A percentile compares a stretch with the other conserved stretches of the same genome.
These are phyloP conservation scores for Ustilago bromivora DNA, from an alignment of 1,284 basidiomycete species.

Conservation along the genomic window DNA sequence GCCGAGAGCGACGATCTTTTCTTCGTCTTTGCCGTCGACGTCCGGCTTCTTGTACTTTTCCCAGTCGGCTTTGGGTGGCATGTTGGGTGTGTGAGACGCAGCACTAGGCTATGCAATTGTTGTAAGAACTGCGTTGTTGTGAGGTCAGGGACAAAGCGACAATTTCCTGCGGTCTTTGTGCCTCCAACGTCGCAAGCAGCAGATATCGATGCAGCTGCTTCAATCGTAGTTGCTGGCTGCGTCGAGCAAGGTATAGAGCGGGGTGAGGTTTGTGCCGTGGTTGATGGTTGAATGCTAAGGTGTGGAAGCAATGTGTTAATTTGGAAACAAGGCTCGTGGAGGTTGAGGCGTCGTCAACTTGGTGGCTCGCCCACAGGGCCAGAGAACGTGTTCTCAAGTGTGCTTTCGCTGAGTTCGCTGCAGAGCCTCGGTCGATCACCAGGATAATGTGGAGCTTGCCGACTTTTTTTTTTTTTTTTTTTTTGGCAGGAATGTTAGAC, in stretches of 20 bases:
- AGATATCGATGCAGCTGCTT: background rate
- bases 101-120: background rate
- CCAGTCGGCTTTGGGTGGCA: constrained; percentile 69
- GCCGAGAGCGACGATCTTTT: constrained; percentile 79
- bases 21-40: constrained; percentile 63
- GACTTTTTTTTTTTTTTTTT: background rate
- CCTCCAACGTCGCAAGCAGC: background rate
- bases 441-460: constrained; percentile 22
- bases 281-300: background rate
- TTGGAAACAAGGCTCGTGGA: constrained; percentile 16
- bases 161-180: background rate
- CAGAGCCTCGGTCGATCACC: constrained; percentile 39
- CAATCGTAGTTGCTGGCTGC: background rate
- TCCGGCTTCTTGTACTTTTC: constrained; percentile 69
- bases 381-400: background rate
- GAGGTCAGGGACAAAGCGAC: background rate
- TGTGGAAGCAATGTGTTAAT: constrained; percentile 10
- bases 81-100: constrained; percentile 25
- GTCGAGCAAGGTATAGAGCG: background rate
- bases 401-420: constrained; percentile 2
- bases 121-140: background rate
- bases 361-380: constrained; percentile 20
- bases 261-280: background rate
- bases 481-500: too few relatives aligned
- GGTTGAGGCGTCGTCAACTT: constrained; percentile 41